phyloP scores from a whole-genome alignment of 192 early-diverging fungal genomes.

The Gaertneriomyces sp. region DNA sequence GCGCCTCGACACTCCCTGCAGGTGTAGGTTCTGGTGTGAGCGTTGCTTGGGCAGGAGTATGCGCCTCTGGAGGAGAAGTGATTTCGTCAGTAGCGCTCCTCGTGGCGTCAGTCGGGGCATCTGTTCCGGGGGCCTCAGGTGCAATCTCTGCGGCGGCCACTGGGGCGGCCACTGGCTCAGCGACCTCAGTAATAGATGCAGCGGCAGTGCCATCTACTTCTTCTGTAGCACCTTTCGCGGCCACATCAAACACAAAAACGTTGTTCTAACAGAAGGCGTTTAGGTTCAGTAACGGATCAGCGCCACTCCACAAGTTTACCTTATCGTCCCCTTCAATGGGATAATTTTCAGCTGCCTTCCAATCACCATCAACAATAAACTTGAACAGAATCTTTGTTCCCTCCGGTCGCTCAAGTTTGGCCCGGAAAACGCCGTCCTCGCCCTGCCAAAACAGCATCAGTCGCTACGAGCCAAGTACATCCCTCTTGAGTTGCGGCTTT shows the following conservation, averaged over 20 bases:
- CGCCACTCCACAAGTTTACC: neutral
- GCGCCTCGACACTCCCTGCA: neutral
- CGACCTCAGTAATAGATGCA: neutral
- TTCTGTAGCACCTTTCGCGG: neutral
- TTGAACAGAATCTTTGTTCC: conserved; percentile 27
- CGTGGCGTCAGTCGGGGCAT: neutral
- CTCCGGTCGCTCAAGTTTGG: conserved; percentile 13
- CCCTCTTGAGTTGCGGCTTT: neutral
- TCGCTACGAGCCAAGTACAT: neutral
- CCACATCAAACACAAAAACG: conserved; percentile 7
- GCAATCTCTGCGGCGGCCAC: neutral
- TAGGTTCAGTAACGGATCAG: neutral
- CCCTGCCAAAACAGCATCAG: conserved; percentile 10
- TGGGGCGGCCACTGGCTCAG: neutral
- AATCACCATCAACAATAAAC: conserved; percentile 28
- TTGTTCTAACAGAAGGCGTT: conserved; percentile 14
- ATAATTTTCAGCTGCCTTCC: conserved; percentile 22
- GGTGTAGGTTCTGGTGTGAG: no score
- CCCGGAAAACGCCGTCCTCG: conserved; percentile 31
- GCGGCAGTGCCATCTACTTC: neutral
- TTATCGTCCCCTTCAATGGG: conserved; percentile 19
- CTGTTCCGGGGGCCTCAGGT: neutral
- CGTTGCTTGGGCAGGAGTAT: neutral
- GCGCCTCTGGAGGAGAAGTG: neutral
- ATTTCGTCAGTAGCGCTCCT: neutral